Base-by-base conservation (phyloP, 2,329 filamentous ascomycete species). In the Colletotrichum cuscutae region DNA sequence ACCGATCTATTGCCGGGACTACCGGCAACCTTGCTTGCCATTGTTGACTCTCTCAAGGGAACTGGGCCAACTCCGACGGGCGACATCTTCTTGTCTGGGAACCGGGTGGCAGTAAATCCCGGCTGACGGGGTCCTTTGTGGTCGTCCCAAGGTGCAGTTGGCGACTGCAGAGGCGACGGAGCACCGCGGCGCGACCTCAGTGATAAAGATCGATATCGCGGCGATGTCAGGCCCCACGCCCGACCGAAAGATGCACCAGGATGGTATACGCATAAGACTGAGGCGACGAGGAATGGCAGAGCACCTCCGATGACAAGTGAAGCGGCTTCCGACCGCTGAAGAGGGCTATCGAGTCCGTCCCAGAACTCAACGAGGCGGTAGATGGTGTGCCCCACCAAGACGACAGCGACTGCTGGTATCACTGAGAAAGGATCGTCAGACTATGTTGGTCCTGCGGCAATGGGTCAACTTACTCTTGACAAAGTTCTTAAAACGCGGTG, bases 401-500 rank as follows among this genome's bases (percentile, higher is more conserved):
- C 77, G 5, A 76, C 68, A 1, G 81, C 78, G 11, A 82, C 78
- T 5, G 80, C 35, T 68, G 86, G 83, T 59, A 83, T 76, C 46
- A 78, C 85, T 87, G 37, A 32, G 11, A 54, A 9, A 72, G 57
- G 19, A n/a, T 19, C 1, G 35, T 67, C 32, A 56, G 37, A 4
- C 4, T 22, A 12, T 13, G 11, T 4, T 1, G 13, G 3, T 28
- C 13, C 35, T 22, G 4, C 28, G 6, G 6, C 24, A 2, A 24
- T 22, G 26, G 19, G 35, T 19, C 5, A 7, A 77, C 83, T 73
- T 82, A 89, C 87, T 81, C 64, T 84, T 75, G 4, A 88, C 77
- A 54, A 87, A 87, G 4, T 78, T 77, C 65, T 80, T 85, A 75
- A 88, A 89, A 6, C 78, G 77, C 0, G 77, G 68, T 1, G 86